Evolutionary conservation across 2,329 filamentous ascomycete species (phyloP).

Genomic region (Orbilia oligospora): DNA sequence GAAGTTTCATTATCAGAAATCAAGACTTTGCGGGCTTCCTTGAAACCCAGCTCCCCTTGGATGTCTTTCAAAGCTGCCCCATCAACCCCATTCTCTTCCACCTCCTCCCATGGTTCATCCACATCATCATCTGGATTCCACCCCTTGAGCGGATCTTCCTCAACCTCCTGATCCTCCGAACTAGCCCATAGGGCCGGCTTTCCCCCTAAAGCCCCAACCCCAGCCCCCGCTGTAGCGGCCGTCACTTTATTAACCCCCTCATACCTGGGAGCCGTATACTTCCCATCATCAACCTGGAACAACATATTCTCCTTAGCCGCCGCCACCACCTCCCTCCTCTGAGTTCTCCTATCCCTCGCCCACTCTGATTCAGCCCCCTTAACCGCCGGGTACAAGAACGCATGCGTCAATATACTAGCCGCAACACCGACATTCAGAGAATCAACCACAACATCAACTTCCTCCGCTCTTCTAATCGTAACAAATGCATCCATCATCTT

Average conservation of each 20-base stretch:
- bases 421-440: conserved; percentile 96
- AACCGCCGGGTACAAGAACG: conserved; percentile 72
- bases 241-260: conserved; percentile 7
- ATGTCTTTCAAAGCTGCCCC: background rate
- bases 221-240: background rate
- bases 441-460: conserved; percentile 76
- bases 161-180: background rate
- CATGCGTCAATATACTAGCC: conserved; percentile 79
- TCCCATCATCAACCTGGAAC: conserved; percentile 47
- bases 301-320: conserved; percentile 21
- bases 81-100: conserved; percentile 2
- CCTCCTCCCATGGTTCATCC: background rate
- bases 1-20: background rate
- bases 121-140: conserved; percentile 3
- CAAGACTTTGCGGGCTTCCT: too few relatives aligned
- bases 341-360: conserved; percentile 15
- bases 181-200: background rate
- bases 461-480: conserved; percentile 75
- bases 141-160: conserved; percentile 24
- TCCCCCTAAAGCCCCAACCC: background rate
- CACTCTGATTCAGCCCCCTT: conserved; percentile 9
- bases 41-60: background rate
- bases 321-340: background rate
- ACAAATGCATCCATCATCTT: conserved; percentile 76
- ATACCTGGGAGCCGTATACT: conserved; percentile 43